phyloP scores from a whole-genome alignment of 2,329 filamentous ascomycete genomes.

The Xylariales sp. region DNA sequence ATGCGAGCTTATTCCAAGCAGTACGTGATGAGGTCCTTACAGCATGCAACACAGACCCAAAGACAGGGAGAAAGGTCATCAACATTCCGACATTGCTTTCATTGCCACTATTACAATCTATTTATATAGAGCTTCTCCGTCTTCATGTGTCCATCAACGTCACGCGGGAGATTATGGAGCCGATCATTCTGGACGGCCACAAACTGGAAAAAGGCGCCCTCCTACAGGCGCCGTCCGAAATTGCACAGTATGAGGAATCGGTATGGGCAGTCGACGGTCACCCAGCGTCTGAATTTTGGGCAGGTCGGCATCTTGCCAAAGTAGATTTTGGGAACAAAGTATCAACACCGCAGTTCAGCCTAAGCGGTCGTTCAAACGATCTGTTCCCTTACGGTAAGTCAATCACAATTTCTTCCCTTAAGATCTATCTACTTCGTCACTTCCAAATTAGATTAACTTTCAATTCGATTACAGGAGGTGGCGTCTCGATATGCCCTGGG shows the following conservation, averaged over 20 bases:
- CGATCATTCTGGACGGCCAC: conserved; percentile 13
- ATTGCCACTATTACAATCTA: conserved; percentile 20
- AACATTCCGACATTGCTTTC: conserved; percentile 13
- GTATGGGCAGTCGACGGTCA: conserved; percentile 15
- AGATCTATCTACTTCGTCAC: not conserved
- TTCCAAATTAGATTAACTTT: not conserved
- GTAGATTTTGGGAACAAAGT: not conserved
- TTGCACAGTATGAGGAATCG: conserved; percentile 15
- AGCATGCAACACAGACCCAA: conserved; percentile 8
- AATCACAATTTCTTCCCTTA: not conserved
- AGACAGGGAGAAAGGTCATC: conserved; percentile 9
- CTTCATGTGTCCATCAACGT: conserved; percentile 19
- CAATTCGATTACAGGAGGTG: conserved; percentile 22
- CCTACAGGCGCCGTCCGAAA: conserved; percentile 16
- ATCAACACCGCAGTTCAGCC: conserved; percentile 7
- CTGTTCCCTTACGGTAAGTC: conserved; percentile 9
- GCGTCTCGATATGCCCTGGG: conserved; percentile 30
- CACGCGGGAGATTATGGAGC: conserved; percentile 15
- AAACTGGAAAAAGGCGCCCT: conserved; percentile 13
- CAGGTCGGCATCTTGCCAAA: conserved; percentile 12
- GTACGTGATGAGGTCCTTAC: conserved; percentile 16
- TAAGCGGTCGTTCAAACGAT: conserved; percentile 10
- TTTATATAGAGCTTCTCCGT: conserved; percentile 21
- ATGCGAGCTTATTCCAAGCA: conserved; percentile 13
- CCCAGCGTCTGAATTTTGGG: conserved; percentile 18